Percentiles rank a stretch among this genome's conserved stretches.
Evolutionary conservation across 257 asterid species (phyloP).

Genomic region (Solanum piurae): DNA sequence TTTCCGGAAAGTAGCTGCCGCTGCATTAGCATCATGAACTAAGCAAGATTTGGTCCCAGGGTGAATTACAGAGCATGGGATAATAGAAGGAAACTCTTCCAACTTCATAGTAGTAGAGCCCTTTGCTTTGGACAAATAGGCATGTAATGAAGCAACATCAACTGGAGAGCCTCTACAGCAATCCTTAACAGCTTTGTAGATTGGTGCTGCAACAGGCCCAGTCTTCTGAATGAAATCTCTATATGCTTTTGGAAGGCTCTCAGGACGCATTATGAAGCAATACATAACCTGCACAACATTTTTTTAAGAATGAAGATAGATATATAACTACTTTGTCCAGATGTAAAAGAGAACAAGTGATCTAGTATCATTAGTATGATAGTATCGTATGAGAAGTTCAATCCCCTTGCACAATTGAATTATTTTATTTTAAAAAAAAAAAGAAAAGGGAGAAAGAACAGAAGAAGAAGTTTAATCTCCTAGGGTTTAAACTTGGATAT

Average conservation of each 20-base stretch:
- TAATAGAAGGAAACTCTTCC: slow-evolving; percentile 64
- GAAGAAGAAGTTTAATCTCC: not conserved
- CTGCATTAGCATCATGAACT: slow-evolving; percentile 73
- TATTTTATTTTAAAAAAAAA: not conserved
- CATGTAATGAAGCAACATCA: slow-evolving; percentile 55
- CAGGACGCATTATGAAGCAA: slow-evolving; percentile 97
- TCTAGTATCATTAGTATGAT: not conserved
- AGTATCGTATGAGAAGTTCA: not conserved
- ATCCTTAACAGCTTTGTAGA: slow-evolving; percentile 93
- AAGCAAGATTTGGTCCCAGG: slow-evolving; percentile 75
- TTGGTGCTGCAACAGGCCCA: slow-evolving; percentile 95
- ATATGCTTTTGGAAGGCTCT: slow-evolving; percentile 95
- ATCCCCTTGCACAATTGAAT: not conserved
- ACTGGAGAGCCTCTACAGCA: slow-evolving; percentile 93
- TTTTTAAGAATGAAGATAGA: not conserved
- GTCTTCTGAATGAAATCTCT: slow-evolving; percentile 98
- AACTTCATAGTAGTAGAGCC: slow-evolving; percentile 41
- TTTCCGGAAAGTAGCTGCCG: slow-evolving; percentile 78
- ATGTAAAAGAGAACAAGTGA: not conserved
- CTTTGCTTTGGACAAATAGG: slow-evolving; percentile 44
- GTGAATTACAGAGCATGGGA: slow-evolving; percentile 87
- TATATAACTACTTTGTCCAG: not conserved
- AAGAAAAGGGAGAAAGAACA: not conserved
- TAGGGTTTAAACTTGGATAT: not conserved
- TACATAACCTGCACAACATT: slow-evolving; percentile 69